A percentile compares a stretch with the other conserved stretches of the same genome.
These are phyloP conservation scores for Digitaria exilis DNA, from an alignment of 202 grass and related monocot genomes.

Conservation along the genomic window DNA sequence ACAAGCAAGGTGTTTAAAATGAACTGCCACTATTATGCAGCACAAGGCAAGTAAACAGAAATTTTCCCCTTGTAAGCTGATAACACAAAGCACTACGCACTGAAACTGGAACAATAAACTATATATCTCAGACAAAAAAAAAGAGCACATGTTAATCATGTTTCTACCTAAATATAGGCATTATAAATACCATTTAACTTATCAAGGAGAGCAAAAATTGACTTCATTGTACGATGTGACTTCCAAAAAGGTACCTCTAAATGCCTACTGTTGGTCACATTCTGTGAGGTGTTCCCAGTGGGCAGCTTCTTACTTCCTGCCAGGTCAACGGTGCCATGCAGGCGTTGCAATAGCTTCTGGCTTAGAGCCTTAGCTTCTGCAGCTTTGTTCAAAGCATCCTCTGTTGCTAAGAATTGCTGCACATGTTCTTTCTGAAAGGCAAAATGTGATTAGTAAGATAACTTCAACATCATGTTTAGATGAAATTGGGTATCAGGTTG, in stretches of 20 bases:
- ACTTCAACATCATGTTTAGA: constrained; percentile 32
- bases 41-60: neutral
- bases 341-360: constrained; percentile 89
- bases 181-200: neutral
- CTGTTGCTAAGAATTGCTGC: constrained; percentile 96
- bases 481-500: neutral
- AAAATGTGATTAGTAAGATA: constrained; percentile 46
- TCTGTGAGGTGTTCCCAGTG: constrained; percentile 67
- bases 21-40: neutral
- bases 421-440: constrained; percentile 96
- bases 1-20: neutral
- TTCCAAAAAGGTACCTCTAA: constrained; percentile 67
- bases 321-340: constrained; percentile 69
- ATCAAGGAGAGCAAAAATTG: neutral
- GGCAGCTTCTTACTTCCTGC: constrained; percentile 61
- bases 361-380: constrained; percentile 90
- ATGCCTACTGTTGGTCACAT: constrained; percentile 66
- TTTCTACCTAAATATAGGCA: constrained; percentile 21
- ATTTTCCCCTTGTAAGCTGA: neutral
- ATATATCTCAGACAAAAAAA: constrained; percentile 1
- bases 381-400: constrained; percentile 99
- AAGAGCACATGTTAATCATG: neutral
- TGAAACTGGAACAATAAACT: constrained; percentile 5
- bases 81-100: constrained; percentile 11
- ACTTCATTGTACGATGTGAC: constrained; percentile 11